A percentile compares a stretch with the other conserved stretches of the same genome.
phyloP scores from a whole-genome alignment of 2,329 filamentous ascomycete species.

The Trichothecium roseum region DNA sequence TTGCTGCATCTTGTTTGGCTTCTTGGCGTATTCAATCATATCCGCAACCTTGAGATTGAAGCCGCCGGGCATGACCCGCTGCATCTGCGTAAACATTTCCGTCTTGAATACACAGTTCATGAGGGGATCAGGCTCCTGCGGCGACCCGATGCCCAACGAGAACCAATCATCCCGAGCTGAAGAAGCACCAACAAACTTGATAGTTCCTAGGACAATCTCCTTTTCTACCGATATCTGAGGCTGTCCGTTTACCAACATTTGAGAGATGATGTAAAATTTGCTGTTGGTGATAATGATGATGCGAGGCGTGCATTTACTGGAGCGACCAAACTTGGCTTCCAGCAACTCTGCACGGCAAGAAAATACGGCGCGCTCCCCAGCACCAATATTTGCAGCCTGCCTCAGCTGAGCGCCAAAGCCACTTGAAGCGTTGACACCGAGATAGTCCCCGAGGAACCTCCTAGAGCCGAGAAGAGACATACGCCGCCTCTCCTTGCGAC shows the following conservation, averaged over 20 bases:
- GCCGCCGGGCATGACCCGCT: conserved; percentile 66
- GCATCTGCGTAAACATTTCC: conserved; percentile 90
- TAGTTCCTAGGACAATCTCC: conserved; percentile 71
- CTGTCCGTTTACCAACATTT: conserved; percentile 72
- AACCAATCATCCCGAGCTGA: conserved; percentile 93
- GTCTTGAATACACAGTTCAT: conserved; percentile 93
- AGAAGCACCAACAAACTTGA: conserved; percentile 79
- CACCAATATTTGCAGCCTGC: conserved; percentile 57
- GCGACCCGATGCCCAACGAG: conserved; percentile 78
- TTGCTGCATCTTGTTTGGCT: conserved; percentile 80
- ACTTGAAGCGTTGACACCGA: conserved; percentile 71
- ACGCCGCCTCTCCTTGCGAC: conserved; percentile 81
- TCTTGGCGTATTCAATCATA: conserved; percentile 91
- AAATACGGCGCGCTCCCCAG: conserved; percentile 71
- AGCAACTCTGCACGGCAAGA: conserved; percentile 85
- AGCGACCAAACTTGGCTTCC: conserved; percentile 91
- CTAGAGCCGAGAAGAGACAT: conserved; percentile 88
- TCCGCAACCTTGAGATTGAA: conserved; percentile 77
- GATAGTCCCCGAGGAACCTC: conserved; percentile 88
- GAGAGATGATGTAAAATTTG: conserved; percentile 82
- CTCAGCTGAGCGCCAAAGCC: conserved; percentile 77
- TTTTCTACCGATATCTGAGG: conserved; percentile 73
- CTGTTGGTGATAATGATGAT: conserved; percentile 75
- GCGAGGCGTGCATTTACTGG: conserved; percentile 83
- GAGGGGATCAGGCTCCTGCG: conserved; percentile 86